Evolutionary conservation across 768 basidiomycete species (phyloP).

Genomic region (Leccinum rimulosum): DNA sequence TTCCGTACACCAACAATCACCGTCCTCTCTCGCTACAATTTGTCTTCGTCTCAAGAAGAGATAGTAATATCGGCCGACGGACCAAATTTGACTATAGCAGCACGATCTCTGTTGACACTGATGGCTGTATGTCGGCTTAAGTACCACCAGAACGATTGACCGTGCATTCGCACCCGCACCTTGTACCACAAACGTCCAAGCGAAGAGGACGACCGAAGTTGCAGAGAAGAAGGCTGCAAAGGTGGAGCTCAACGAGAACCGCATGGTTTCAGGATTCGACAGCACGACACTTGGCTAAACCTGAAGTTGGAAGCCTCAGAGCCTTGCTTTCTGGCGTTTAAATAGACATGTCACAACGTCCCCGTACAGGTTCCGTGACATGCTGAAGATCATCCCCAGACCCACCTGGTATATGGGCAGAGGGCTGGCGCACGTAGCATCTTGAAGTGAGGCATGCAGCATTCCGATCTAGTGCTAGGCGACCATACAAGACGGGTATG

Average conservation of each 20-base stretch:
- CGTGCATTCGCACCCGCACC: slow-evolving; percentile 4
- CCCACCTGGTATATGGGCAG: neutral
- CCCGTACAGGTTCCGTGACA: neutral
- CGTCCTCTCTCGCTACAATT: neutral
- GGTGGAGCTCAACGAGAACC: neutral
- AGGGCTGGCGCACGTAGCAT: neutral
- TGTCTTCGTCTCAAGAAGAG: neutral
- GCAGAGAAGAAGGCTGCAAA: neutral
- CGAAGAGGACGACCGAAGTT: neutral
- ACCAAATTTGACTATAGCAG: no score
- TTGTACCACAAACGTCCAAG: slow-evolving; percentile 6
- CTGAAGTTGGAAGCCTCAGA: neutral
- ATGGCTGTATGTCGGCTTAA: no score
- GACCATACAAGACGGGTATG: neutral
- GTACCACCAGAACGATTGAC: no score
- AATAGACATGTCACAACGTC: neutral
- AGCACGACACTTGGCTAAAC: neutral
- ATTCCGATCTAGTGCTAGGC: neutral
- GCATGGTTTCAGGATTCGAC: slow-evolving; percentile 6
- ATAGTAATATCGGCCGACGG: no score
- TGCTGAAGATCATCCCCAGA: neutral
- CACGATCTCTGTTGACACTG: no score
- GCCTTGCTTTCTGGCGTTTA: neutral
- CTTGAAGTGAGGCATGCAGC: slow-evolving; percentile 4
- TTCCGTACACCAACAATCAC: neutral